Evolutionary conservation across 768 basidiomycete genomes (phyloP).

Genomic region (Lentinula guzmanii): DNA sequence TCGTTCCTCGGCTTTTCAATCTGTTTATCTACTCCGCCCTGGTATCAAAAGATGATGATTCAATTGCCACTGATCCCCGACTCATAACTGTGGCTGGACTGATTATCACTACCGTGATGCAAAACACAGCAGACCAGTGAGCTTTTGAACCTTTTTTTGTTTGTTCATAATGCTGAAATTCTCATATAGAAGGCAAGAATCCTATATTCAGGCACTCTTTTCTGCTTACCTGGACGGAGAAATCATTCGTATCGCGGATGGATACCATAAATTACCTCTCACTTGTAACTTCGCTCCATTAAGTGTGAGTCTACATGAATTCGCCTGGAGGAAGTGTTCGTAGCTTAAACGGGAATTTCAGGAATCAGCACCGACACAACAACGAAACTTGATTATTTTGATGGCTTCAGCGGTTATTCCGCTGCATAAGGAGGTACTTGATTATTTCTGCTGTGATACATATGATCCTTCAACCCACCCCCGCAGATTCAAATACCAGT

Average conservation of each 20-base stretch:
- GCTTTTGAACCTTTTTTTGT: constrained; percentile 22
- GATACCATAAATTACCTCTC: constrained; percentile 43
- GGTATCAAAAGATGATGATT: constrained; percentile 16
- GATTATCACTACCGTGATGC: constrained; percentile 63
- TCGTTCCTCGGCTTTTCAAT: constrained; percentile 69
- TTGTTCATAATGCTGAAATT: constrained; percentile 4
- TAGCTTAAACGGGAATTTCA: constrained; percentile 18
- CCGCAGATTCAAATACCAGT: constrained; percentile 47
- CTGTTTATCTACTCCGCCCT: constrained; percentile 45
- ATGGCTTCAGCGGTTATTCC: constrained; percentile 64
- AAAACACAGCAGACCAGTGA: constrained; percentile 59
- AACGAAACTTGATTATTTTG: constrained; percentile 62
- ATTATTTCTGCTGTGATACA: background rate
- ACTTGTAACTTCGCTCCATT: constrained; percentile 42
- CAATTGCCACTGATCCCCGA: constrained; percentile 36
- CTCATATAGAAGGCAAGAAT: constrained; percentile 54
- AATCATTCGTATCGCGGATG: constrained; percentile 45
- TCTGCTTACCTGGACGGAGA: constrained; percentile 52
- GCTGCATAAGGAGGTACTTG: constrained; percentile 57
- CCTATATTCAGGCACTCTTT: constrained; percentile 44
- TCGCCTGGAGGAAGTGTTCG: constrained; percentile 1
- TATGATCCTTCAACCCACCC: constrained; percentile 4
- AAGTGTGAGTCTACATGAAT: constrained; percentile 28
- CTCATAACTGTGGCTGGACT: constrained; percentile 58
- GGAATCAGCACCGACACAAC: constrained; percentile 34